phyloP scores from a whole-genome alignment of 1,284 basidiomycete species.

The Heterobasidion parviporum region DNA sequence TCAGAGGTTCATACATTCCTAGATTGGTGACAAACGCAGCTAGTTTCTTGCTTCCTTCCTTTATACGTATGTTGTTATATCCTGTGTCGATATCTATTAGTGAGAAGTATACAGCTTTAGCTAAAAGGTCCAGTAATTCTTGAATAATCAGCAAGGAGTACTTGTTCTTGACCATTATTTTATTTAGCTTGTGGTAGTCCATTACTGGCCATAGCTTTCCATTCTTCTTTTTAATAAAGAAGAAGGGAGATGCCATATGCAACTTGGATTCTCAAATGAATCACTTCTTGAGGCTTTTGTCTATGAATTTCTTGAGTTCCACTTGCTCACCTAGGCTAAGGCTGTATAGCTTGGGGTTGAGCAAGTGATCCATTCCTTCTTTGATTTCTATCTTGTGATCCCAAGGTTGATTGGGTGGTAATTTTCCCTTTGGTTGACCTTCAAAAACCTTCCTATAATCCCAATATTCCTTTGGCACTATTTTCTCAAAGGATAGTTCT shows the following conservation, averaged over 20 bases:
- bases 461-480: no score
- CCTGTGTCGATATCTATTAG: conserved; percentile 11
- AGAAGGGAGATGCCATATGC: not conserved
- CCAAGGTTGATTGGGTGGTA: not conserved
- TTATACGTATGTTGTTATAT: not conserved
- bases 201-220: not conserved
- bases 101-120: not conserved
- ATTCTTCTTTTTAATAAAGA: not conserved
- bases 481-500: no score
- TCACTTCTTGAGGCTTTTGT: no score
- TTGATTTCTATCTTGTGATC: not conserved
- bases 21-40: not conserved
- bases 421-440: no score
- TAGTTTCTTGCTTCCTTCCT: not conserved
- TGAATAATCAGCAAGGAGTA: conserved; percentile 4
- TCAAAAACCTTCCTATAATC: no score
- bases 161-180: conserved; percentile 8
- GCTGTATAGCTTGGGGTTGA: not conserved
- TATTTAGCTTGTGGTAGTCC: conserved; percentile 9
- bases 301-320: no score
- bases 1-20: not conserved
- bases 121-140: conserved; percentile 3
- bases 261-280: not conserved
- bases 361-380: not conserved
- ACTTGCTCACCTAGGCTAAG: no score